Evolutionary conservation across 345 rosid species (phyloP), one percentile per base, ranked within the genome.

Genomic region (Sonneratia alba): DNA sequence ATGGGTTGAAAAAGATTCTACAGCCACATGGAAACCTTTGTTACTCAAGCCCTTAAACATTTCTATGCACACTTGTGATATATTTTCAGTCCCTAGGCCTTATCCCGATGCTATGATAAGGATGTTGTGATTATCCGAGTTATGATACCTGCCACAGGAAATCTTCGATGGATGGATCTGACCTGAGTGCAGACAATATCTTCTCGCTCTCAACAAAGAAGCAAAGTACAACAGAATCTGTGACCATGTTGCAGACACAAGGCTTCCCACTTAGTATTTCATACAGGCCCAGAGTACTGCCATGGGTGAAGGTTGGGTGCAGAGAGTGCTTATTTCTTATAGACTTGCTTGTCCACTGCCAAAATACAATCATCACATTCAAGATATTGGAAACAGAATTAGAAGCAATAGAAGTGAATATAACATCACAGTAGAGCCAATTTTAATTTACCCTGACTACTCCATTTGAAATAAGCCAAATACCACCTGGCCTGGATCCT

Each of bases 401-500:
- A 3, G 12, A 62, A 62, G 66, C 16, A 62, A 13, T 11, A 62
- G 38, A 62, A 62, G 38, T 27, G 38, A 62, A 27, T 3, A 27
- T 34, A 27, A 62, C 9, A 34, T 27, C 36, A 34, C 32, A 27
- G 1, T 27, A 62, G 12, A 6, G 38, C 18, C 19, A 62, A 57
- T 6, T 14, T 3, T 62, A 11, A 38, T 11, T 74, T 83, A 95
- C 99, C 97, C 89, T 92, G 78, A 95, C 93, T 76, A 87, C 79
- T 69, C 99, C 99, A 61, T 84, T 90, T 70, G 88, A 90, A 76
- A 95, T 79, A 67, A 95, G 92, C 97, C 99, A 95, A 79, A 92
- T 72, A 77, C 97, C 99, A 78, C 76, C 85, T 59, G 99, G 85
- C 76, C 79, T 83, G 72, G 91, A 81, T 48, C 96, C 97, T 77